Evolutionary conservation across 805 yeast species (phyloP).

Genomic region (Wickerhamiella lipophila): DNA sequence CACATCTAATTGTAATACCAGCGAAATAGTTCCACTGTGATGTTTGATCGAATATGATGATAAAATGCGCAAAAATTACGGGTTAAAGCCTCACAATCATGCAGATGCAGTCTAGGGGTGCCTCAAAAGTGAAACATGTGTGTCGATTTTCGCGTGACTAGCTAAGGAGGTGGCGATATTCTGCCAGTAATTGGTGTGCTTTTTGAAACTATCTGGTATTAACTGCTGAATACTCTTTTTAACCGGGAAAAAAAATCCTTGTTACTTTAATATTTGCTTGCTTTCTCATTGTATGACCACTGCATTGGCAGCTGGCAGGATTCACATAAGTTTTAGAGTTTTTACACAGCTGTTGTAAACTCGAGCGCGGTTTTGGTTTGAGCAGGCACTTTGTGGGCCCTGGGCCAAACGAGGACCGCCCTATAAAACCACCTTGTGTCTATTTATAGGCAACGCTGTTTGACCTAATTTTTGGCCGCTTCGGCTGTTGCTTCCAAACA

Average conservation of each 20-base stretch:
- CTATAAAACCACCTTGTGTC: background rate
- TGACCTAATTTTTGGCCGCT: too few species aligned
- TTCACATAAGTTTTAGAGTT: background rate
- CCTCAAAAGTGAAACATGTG: background rate
- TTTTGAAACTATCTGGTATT: too few species aligned
- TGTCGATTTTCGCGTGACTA: background rate
- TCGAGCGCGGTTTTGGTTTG: too few species aligned
- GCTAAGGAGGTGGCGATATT: background rate
- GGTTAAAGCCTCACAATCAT: background rate
- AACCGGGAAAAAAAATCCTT: too few species aligned
- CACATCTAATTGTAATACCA: too few species aligned
- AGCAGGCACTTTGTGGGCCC: background rate
- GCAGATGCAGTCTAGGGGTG: background rate
- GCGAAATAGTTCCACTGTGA: too few species aligned
- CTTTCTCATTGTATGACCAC: background rate
- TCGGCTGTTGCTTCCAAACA: too few species aligned
- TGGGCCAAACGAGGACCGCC: background rate
- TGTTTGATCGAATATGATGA: too few species aligned
- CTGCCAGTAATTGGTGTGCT: too few species aligned
- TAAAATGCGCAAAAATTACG: background rate
- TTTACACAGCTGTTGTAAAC: too few species aligned
- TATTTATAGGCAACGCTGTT: background rate
- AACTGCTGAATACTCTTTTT: too few species aligned
- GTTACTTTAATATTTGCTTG: background rate
- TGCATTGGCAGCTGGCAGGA: too few species aligned